Evolutionary conservation across 257 asterid genomes (phyloP).

Genomic region (Avicennia marina): DNA sequence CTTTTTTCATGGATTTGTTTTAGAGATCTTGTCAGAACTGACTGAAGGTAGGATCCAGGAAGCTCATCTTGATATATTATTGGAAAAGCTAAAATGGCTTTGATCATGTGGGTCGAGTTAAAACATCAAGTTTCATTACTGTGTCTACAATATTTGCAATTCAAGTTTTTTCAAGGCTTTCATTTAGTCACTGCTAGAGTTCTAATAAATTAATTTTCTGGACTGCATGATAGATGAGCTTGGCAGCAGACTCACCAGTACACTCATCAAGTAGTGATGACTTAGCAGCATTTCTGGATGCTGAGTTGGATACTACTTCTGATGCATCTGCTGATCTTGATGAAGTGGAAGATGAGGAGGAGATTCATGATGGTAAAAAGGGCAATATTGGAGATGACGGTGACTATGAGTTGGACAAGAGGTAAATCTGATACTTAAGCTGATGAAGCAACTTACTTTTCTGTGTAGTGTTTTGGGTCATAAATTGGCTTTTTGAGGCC

Average conservation of each 20-base stretch:
- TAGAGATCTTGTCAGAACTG: no score
- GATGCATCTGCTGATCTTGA: constrained; percentile 43
- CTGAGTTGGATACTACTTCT: constrained; percentile 59
- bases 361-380: background rate
- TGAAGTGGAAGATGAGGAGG: constrained; percentile 34
- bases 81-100: no score
- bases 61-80: no score
- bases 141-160: no score
- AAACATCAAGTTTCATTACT: no score
- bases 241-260: constrained; percentile 65
- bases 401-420: constrained; percentile 27
- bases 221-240: constrained; percentile 51
- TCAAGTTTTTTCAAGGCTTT: no score
- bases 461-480: background rate
- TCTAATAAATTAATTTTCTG: no score
- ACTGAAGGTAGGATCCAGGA: no score
- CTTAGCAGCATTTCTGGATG: constrained; percentile 70
- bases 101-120: no score
- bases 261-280: constrained; percentile 87
- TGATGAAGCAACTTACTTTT: background rate
- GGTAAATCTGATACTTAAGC: constrained; percentile 23
- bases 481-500: background rate
- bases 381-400: background rate
- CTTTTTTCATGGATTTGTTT: no score
- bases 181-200: no score